phyloP scores from a whole-genome alignment of 179 eudicot genomes.

The Carnegiea gigantea region DNA sequence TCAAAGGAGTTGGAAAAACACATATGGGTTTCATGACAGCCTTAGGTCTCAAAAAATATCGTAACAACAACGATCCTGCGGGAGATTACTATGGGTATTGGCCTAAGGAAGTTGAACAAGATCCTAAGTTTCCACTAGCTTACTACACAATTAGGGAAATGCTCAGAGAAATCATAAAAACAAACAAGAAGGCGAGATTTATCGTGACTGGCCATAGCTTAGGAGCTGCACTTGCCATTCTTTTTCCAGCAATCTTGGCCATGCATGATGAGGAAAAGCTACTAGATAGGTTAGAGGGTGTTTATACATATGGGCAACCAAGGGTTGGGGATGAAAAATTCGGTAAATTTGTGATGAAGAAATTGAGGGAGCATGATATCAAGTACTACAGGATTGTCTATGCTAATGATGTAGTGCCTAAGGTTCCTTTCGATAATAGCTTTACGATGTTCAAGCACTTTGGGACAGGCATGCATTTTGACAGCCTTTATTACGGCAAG shows the following conservation, averaged over 20 bases:
- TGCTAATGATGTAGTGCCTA: constrained; percentile 56
- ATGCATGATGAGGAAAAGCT: constrained; percentile 44
- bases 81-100: constrained; percentile 33
- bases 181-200: constrained; percentile 31
- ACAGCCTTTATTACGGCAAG: constrained; percentile 49
- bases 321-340: constrained; percentile 60
- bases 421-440: constrained; percentile 45
- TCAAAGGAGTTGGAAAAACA: constrained; percentile 5
- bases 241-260: constrained; percentile 51
- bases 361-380: constrained; percentile 22
- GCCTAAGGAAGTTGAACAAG: constrained; percentile 42
- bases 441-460: constrained; percentile 53
- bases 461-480: constrained; percentile 49
- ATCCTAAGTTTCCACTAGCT: constrained; percentile 30
- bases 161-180: constrained; percentile 29
- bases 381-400: constrained; percentile 58
- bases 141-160: constrained; percentile 47
- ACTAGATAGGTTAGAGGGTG: constrained; percentile 43
- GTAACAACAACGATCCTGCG: neutral
- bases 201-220: constrained; percentile 68
- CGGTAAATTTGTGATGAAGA: constrained; percentile 37
- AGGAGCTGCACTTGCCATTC: constrained; percentile 60
- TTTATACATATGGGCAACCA: constrained; percentile 70
- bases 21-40: constrained; percentile 19
- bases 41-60: constrained; percentile 13